A percentile compares a stretch with the other conserved stretches of the same genome.
These are phyloP conservation scores for Hyaloscypha finlandica DNA, from an alignment of 495 filamentous ascomycete species.

Conservation along the genomic window DNA sequence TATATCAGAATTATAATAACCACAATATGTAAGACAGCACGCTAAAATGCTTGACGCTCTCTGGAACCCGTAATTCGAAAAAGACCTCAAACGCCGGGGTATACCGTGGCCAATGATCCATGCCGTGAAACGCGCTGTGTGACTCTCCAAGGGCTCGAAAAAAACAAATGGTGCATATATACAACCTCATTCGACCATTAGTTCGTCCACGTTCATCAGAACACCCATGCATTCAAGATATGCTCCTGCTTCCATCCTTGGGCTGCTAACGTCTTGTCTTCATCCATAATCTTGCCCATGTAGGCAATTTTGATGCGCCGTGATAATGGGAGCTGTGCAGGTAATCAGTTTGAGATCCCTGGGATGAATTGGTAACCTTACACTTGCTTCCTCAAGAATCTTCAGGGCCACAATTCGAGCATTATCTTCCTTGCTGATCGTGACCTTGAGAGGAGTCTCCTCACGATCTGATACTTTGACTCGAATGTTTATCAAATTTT, in stretches of 20 bases:
- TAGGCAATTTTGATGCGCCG: slow-evolving; percentile 71
- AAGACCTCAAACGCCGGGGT: slow-evolving; percentile 26
- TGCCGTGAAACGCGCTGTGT: not conserved
- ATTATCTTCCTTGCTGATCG: slow-evolving; percentile 59
- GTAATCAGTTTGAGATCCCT: not conserved
- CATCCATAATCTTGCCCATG: slow-evolving; percentile 76
- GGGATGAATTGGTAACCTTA: slow-evolving; percentile 43
- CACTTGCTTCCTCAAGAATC: slow-evolving; percentile 64
- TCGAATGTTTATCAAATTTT: slow-evolving; percentile 51
- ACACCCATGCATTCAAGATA: slow-evolving; percentile 79
- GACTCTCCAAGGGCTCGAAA: not conserved
- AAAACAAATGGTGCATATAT: not conserved
- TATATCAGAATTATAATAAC: slow-evolving; percentile 7
- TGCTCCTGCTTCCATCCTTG: slow-evolving; percentile 79
- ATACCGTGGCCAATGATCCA: slow-evolving; percentile 13
- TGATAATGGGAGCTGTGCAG: slow-evolving; percentile 45
- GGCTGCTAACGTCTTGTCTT: slow-evolving; percentile 57
- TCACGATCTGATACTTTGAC: slow-evolving; percentile 67
- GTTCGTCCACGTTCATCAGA: slow-evolving; percentile 34
- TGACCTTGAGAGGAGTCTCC: slow-evolving; percentile 58
- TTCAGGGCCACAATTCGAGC: slow-evolving; percentile 63
- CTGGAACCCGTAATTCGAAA: not conserved
- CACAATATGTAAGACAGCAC: slow-evolving; percentile 8
- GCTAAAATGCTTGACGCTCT: slow-evolving; percentile 24
- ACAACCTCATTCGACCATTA: not conserved